phyloP scores from a whole-genome alignment of 2,329 filamentous ascomycete species.

The Clarireedia monteithiana region DNA sequence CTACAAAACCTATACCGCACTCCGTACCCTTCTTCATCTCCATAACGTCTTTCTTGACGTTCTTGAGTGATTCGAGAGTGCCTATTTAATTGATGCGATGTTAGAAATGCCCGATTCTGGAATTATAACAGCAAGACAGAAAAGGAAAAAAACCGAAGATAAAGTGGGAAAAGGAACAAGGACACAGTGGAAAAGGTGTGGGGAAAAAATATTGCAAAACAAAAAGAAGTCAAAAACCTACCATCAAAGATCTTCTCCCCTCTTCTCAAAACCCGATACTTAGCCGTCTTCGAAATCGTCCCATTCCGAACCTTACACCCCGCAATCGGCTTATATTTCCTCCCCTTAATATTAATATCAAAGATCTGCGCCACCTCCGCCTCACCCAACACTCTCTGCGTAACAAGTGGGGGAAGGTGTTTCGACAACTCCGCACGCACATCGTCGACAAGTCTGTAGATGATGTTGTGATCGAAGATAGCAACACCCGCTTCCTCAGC shows the following conservation, averaged over 20 bases:
- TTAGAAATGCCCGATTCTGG: not conserved
- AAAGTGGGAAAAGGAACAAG: not conserved
- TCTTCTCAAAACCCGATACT: slow-evolving; percentile 64
- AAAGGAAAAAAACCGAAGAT: too few species aligned
- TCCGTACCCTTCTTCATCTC: slow-evolving; percentile 92
- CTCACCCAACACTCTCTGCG: slow-evolving; percentile 71
- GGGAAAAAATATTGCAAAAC: not conserved
- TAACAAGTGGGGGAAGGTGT: slow-evolving; percentile 58
- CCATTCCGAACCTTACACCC: slow-evolving; percentile 86
- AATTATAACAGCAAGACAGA: too few species aligned
- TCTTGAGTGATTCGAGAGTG: slow-evolving; percentile 72
- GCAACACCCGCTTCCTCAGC: slow-evolving; percentile 66
- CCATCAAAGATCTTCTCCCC: slow-evolving; percentile 73
- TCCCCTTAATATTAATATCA: slow-evolving; percentile 69
- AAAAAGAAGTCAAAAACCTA: slow-evolving; percentile 41
- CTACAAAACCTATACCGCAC: slow-evolving; percentile 80
- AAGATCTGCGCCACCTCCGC: slow-evolving; percentile 81
- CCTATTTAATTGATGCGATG: slow-evolving; percentile 42
- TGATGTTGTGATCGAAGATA: slow-evolving; percentile 80
- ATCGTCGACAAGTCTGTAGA: slow-evolving; percentile 72
- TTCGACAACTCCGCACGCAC: slow-evolving; percentile 61
- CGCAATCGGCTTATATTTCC: slow-evolving; percentile 66
- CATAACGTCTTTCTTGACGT: slow-evolving; percentile 82
- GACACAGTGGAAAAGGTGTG: not conserved
- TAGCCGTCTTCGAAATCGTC: slow-evolving; percentile 51